Evolutionary conservation across 2,329 filamentous ascomycete genomes (phyloP).

Genomic region (Alternaria tenuissima): DNA sequence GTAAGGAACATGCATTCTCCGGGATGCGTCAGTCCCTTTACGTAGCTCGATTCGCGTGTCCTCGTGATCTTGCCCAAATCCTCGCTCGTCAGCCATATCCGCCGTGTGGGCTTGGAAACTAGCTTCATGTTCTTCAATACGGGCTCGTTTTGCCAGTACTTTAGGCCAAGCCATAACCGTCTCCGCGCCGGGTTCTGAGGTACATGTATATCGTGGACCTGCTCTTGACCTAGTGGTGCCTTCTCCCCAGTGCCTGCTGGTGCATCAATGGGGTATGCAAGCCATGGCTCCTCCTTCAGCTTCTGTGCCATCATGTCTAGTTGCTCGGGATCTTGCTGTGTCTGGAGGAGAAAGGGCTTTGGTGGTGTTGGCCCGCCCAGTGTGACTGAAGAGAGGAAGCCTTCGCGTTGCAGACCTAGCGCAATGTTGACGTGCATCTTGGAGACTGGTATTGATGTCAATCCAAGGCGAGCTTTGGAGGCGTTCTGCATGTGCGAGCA

Average conservation of each 20-base stretch:
- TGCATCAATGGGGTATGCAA: conserved; percentile 34
- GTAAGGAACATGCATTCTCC: conserved; percentile 85
- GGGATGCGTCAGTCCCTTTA: conserved; percentile 75
- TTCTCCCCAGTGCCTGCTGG: conserved; percentile 8
- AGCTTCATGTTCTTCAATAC: conserved; percentile 73
- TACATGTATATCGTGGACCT: conserved; percentile 37
- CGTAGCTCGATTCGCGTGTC: conserved; percentile 71
- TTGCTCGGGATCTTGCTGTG: conserved; percentile 38
- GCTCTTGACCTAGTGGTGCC: conserved; percentile 29
- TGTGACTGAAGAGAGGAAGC: conserved; percentile 82
- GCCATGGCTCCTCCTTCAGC: conserved; percentile 53
- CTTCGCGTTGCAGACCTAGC: conserved; percentile 80
- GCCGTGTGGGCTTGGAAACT: conserved; percentile 77
- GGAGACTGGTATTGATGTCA: conserved; percentile 82
- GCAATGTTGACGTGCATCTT: conserved; percentile 81
- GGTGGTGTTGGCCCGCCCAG: conserved; percentile 70
- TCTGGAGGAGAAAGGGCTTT: conserved; percentile 44
- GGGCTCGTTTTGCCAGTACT: conserved; percentile 86
- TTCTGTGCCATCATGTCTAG: conserved; percentile 42
- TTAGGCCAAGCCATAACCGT: conserved; percentile 86
- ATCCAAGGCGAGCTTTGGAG: conserved; percentile 79
- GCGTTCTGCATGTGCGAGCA: conserved; percentile 94
- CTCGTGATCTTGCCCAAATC: conserved; percentile 72
- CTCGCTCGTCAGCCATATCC: conserved; percentile 70
- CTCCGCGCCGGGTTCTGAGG: conserved; percentile 72